Percentiles rank a stretch among this genome's conserved stretches.
Evolutionary conservation across 2,329 filamentous ascomycete genomes (phyloP).

Genomic region (Colletotrichum orchidophilum): DNA sequence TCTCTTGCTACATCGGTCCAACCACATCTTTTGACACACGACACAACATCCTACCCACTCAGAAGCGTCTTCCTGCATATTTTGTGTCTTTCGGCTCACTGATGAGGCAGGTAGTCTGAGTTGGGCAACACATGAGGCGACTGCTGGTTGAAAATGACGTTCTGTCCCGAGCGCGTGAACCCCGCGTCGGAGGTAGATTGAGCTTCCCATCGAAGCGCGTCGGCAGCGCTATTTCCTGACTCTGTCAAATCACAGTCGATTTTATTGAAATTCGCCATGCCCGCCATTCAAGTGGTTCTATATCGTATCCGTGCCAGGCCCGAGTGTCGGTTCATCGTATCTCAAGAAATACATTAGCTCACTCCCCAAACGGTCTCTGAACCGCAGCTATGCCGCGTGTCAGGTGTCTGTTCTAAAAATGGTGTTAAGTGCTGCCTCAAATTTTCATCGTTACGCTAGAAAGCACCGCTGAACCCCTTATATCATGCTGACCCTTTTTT

Average conservation of each 20-base stretch:
- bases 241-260: not conserved
- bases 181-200: conserved; percentile 10
- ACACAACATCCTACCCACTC: conserved; percentile 8
- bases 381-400: not conserved
- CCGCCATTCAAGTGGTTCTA: not conserved
- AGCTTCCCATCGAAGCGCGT: too few relatives aligned
- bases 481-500: not conserved
- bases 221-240: not conserved
- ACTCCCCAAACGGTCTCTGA: too few relatives aligned
- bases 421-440: not conserved
- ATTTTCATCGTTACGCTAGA: not conserved
- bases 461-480: not conserved
- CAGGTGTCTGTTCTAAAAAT: not conserved
- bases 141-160: not conserved
- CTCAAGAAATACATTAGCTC: accelerated
- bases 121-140: too few relatives aligned
- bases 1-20: not conserved
- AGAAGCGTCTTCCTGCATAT: not conserved
- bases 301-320: not conserved
- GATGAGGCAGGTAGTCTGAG: not conserved
- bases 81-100: too few relatives aligned
- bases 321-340: not conserved
- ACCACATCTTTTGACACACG: not conserved
- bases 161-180: not conserved
- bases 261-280: not conserved